Evolutionary conservation across 1,284 basidiomycete species (phyloP).

Genomic region (Sutorius eximius): DNA sequence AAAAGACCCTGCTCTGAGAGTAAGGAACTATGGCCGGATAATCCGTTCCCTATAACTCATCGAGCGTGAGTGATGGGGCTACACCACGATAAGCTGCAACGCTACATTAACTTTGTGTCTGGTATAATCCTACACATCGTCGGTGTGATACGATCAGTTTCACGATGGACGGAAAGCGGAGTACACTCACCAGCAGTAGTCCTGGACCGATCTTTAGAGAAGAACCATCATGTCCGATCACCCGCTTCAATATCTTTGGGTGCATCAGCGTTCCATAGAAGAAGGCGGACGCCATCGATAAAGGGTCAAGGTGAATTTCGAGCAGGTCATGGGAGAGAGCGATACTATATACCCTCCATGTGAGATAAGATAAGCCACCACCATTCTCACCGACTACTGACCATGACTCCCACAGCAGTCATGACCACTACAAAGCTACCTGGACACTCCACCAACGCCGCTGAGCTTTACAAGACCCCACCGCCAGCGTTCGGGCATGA

Average conservation of each 20-base stretch:
- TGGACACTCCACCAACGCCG: not conserved
- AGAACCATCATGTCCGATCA: slow-evolving; percentile 58
- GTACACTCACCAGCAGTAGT: slow-evolving; percentile 44
- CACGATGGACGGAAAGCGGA: not conserved
- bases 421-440: slow-evolving; percentile 17
- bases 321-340: not conserved
- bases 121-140: slow-evolving; percentile 60
- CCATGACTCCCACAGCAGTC: not conserved
- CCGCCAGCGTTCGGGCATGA: slow-evolving; percentile 54
- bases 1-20: slow-evolving; percentile 43
- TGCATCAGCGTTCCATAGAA: slow-evolving; percentile 87
- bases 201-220: slow-evolving; percentile 59
- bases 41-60: slow-evolving; percentile 53
- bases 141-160: slow-evolving; percentile 1
- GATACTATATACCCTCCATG: not conserved
- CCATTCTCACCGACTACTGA: not conserved
- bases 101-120: slow-evolving; percentile 63
- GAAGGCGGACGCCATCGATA: slow-evolving; percentile 54
- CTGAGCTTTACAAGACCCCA: slow-evolving; percentile 20
- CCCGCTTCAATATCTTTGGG: slow-evolving; percentile 63
- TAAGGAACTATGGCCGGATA: slow-evolving; percentile 79
- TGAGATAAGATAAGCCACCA: slow-evolving; percentile 10
- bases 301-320: not conserved
- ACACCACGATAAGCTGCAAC: not conserved
- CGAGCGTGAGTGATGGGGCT: slow-evolving; percentile 3